Base-by-base conservation (phyloP, 2,329 filamentous ascomycete species). In the Microthyrium microscopicum region DNA sequence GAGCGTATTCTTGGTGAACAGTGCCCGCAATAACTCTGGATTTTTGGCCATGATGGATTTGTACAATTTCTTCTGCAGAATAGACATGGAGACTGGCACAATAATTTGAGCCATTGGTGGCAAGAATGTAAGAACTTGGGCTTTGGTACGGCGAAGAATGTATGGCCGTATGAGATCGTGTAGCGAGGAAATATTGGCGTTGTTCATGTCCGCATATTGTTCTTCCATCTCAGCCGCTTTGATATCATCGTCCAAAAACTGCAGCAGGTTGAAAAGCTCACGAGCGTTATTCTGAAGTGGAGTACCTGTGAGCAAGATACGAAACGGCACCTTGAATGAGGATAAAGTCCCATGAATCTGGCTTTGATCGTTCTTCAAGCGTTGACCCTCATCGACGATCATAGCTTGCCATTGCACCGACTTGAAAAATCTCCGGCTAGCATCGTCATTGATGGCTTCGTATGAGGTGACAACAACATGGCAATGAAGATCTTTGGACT, bases 401-500 rank as follows among this genome's bases (percentile, higher is more conserved):
- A 98, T 60, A 1, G 82, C 87, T 32, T 76, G 73, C 89, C 89
- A 98, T 26, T 73, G 73, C 16, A 92, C 70, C 9, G 60, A 61
- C 18, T 63, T 67, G 50, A 98, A 80, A 24, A 77, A 68, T 7
- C 51, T 56, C 35, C 66, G 70, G 26, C 73, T 77, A 33, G 66
- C 67, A 4, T 77, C 69, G 41, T 93, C 83, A 25, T 77, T 66
- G 22, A 83, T 81, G 6, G 83, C 79, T 48, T 95, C 87, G 46
- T 93, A 98, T 0, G 87, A 95, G 50, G 89, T 92, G 45, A 98
- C 77, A 1, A 98, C 83, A 15, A 94, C 70, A 47, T 98, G 87
- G 20, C 83, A 87, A 44, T 76, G 77, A 50, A 95, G 73, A 31
- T 79, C 73, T 29, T 64, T 69, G 7, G 61, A 58, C 2, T 64